phyloP scores from a whole-genome alignment of 208 protist genomes.

The Leishmania aethiopica region DNA sequence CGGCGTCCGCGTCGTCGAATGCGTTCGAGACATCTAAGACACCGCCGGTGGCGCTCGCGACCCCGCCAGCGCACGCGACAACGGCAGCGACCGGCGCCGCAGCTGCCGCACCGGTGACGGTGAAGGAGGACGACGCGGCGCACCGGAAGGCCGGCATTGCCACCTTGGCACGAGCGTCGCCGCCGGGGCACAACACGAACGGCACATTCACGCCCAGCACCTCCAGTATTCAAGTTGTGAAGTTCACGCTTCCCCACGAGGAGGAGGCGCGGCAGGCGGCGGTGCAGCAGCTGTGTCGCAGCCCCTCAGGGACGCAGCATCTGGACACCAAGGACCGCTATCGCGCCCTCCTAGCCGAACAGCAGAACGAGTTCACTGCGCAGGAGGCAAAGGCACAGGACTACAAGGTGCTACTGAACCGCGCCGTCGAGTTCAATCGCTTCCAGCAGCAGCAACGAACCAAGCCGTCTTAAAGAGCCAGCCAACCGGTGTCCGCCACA shows the following conservation, averaged over 20 bases:
- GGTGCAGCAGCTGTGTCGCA: slow-evolving; percentile 64
- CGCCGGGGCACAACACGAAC: not conserved
- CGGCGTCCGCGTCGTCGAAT: slow-evolving; percentile 6
- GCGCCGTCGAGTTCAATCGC: slow-evolving; percentile 62
- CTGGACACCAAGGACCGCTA: slow-evolving; percentile 75
- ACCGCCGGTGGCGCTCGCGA: not conserved
- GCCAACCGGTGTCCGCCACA: not conserved
- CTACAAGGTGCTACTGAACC: slow-evolving; percentile 63
- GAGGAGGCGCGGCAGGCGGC: slow-evolving; percentile 56
- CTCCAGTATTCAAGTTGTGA: slow-evolving; percentile 63
- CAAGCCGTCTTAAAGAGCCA: not conserved
- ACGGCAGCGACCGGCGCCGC: not conserved
- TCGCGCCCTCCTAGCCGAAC: slow-evolving; percentile 41
- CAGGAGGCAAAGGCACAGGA: slow-evolving; percentile 43
- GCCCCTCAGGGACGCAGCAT: slow-evolving; percentile 44
- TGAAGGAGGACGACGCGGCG: not conserved
- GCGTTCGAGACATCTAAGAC: slow-evolving; percentile 1
- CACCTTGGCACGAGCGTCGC: not conserved
- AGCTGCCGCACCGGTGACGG: not conserved
- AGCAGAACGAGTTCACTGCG: slow-evolving; percentile 45
- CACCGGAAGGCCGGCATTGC: not conserved
- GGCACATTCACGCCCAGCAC: not conserved
- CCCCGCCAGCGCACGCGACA: not conserved
- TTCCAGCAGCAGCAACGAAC: slow-evolving; percentile 16
- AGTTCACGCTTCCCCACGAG: slow-evolving; percentile 63